Base-by-base conservation (phyloP, 495 filamentous ascomycete genomes). In the Penicillium soppii region DNA sequence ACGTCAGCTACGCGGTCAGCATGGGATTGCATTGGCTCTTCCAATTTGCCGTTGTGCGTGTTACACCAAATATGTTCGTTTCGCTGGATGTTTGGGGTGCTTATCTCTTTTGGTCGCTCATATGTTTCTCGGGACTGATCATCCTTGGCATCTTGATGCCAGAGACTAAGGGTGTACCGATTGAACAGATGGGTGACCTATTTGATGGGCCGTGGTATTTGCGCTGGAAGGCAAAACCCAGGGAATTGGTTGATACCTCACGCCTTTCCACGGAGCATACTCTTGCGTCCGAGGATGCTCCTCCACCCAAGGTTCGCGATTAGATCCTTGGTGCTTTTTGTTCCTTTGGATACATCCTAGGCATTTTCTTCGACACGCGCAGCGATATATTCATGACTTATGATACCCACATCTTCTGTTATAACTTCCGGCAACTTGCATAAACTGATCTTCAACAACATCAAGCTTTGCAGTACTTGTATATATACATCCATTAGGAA, bases 11-110 rank as follows among this genome's bases (percentile, higher is more conserved):
- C 43, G 71, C 70, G 5, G 49, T 60, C 36, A 75, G 70, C 33
- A 77, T 75, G 72, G 62, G 62, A 0, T 51, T 75, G 22, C 74
- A 75, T 50, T 77, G 74, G 74, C 70, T 74, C 53, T 77, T 74
- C 60, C 72, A 75, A 58, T 77, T 77, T 53, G 72, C 74, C 20
- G 72, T 77, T 17, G 74, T 77, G 15, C 70, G 72, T 5, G 74
- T 77, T 15, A 77, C 74, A 2, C 70, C 70, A 0, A 74, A 73
- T 50, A 75, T 77, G 74, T 72, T 77, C 43, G 66, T 59, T 26
- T 62, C 62, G 13, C 52, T 77, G 32, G 32, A 75, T 43, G 58
- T 72, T 15, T 77, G 71, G 72, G 74, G 74, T 3, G 74, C 74
- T 1, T 77, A 74, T 45, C 57, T 75, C 13, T 77, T 77, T 51